These are phyloP conservation scores for Pythium rishiriense DNA, from an alignment of 352 stramenopile species.

Conservation along the genomic window DNA sequence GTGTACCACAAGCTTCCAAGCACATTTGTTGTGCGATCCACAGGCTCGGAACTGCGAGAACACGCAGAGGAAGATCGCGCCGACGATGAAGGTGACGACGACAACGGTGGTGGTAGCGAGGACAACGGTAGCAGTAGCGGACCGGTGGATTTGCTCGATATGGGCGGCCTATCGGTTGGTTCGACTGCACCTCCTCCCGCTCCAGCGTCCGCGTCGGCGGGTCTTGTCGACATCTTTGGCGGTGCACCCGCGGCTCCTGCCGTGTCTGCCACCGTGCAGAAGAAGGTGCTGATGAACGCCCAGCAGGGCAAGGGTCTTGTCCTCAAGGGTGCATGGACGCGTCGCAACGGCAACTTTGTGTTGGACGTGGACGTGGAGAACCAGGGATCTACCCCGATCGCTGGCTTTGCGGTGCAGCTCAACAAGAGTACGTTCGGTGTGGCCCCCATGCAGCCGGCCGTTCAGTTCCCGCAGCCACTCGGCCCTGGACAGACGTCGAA, in stretches of 20 bases:
- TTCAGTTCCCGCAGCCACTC: slow-evolving; percentile 72
- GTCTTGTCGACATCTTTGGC: slow-evolving; percentile 85
- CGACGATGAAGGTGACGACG: slow-evolving; percentile 49
- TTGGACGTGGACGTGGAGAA: slow-evolving; percentile 88
- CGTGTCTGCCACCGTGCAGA: slow-evolving; percentile 37
- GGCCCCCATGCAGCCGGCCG: slow-evolving; percentile 90
- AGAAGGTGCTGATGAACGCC: slow-evolving; percentile 75
- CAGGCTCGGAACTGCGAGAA: slow-evolving; percentile 71
- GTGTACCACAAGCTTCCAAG: slow-evolving; percentile 97
- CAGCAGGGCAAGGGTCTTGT: slow-evolving; percentile 90
- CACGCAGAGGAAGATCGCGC: slow-evolving; percentile 59
- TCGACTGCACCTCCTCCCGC: slow-evolving; percentile 40
- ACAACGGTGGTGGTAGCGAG: slow-evolving; percentile 51
- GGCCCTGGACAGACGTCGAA: slow-evolving; percentile 73
- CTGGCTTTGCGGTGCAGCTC: slow-evolving; percentile 93
- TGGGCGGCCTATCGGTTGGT: slow-evolving; percentile 82
- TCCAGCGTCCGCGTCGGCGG: slow-evolving; percentile 34
- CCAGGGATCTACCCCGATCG: slow-evolving; percentile 86
- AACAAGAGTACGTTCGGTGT: slow-evolving; percentile 99
- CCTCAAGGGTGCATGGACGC: slow-evolving; percentile 78
- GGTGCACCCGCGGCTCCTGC: slow-evolving; percentile 33
- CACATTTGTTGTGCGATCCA: slow-evolving; percentile 84
- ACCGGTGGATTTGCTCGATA: slow-evolving; percentile 78
- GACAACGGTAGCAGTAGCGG: slow-evolving; percentile 26
- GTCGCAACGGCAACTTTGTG: slow-evolving; percentile 60